Evolutionary conservation across 2,329 filamentous ascomycete genomes (phyloP).

Genomic region (Aspergillus neoniger): DNA sequence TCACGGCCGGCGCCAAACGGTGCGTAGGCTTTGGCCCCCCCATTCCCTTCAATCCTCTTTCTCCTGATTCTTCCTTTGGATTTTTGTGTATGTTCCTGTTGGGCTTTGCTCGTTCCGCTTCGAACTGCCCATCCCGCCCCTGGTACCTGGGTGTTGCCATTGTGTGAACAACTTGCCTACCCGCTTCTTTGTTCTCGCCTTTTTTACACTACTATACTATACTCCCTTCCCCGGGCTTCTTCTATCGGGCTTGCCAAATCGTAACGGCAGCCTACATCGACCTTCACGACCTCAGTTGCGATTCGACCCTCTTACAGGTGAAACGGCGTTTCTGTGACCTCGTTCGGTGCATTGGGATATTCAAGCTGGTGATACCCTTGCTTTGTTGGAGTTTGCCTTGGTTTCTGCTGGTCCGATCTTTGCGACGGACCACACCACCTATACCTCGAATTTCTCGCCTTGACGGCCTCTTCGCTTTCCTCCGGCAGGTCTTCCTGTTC

Average conservation of each 20-base stretch:
- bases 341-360: constrained; percentile 32
- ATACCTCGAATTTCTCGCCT: constrained; percentile 30
- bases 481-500: constrained; percentile 27
- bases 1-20: constrained; percentile 50
- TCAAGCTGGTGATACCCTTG: constrained; percentile 37
- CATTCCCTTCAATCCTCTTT: constrained; percentile 20
- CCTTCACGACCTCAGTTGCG: constrained; percentile 22
- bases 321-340: constrained; percentile 28
- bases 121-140: constrained; percentile 18
- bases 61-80: constrained; percentile 24
- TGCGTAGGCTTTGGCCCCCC: constrained; percentile 48
- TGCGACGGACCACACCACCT: constrained; percentile 30
- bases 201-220: neutral
- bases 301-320: constrained; percentile 24
- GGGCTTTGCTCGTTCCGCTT: constrained; percentile 21
- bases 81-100: constrained; percentile 16
- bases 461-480: constrained; percentile 33
- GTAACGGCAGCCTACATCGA: neutral
- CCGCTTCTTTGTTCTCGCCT: constrained; percentile 19
- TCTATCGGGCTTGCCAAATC: neutral
- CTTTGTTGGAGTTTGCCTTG: constrained; percentile 33
- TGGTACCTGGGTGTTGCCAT: constrained; percentile 18
- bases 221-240: too few species aligned
- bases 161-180: constrained; percentile 9
- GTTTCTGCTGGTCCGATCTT: constrained; percentile 29